Percentiles rank a stretch among this genome's conserved stretches.
Conservation (phyloP, 257 asterid genomes). For the Jasminum sambac region DNA sequence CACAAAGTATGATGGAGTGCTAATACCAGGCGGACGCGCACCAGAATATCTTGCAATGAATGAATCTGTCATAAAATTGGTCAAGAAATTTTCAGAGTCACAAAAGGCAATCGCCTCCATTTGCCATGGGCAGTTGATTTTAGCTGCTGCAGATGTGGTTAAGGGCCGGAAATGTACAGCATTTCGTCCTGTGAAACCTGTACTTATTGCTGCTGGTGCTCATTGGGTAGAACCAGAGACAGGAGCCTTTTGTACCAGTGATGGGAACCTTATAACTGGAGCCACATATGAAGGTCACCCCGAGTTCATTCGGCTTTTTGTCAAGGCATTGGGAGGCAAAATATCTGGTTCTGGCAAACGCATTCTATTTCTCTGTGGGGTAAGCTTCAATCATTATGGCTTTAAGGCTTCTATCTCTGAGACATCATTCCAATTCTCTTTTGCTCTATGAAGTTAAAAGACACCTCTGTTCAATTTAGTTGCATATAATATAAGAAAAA, state of each 20-base stretch:
- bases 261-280: conserved; percentile 82
- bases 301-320: conserved; percentile 73
- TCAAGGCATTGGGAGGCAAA: conserved; percentile 84
- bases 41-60: conserved; percentile 89
- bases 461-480: background rate
- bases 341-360: conserved; percentile 74
- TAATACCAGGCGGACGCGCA: conserved; percentile 97
- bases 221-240: conserved; percentile 88
- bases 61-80: conserved; percentile 62
- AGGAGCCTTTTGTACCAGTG: conserved; percentile 65
- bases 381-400: conserved; percentile 40
- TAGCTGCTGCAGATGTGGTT: conserved; percentile 76
- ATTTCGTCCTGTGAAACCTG: conserved; percentile 70
- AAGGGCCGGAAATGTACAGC: conserved; percentile 84
- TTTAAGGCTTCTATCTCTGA: conserved; percentile 3
- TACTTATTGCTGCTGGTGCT: conserved; percentile 85
- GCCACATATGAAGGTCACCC: conserved; percentile 84
- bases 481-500: background rate
- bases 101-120: conserved; percentile 74
- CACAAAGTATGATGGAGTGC: conserved; percentile 72
- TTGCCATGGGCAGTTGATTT: conserved; percentile 89
- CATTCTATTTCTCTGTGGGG: conserved; percentile 90
- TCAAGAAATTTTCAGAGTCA: conserved; percentile 46
- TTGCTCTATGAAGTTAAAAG: background rate
- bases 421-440: background rate